phyloP scores from a whole-genome alignment of 805 yeast species.

The Pichia ethanolica region DNA sequence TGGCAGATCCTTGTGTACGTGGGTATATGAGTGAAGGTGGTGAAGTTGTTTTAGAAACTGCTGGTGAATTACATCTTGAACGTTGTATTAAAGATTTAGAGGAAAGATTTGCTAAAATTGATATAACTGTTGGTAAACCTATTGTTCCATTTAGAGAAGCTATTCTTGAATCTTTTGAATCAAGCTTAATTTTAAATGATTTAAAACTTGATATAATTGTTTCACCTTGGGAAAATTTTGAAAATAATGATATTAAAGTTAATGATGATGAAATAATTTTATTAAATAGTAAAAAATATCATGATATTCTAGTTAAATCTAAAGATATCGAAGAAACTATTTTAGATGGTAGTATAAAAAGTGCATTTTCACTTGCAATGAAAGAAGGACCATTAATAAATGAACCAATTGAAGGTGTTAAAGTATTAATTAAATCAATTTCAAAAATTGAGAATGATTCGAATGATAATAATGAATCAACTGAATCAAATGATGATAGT shows the following conservation, averaged over 20 bases:
- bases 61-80: slow-evolving; percentile 94
- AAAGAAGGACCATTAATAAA: slow-evolving; percentile 82
- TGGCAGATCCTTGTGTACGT: slow-evolving; percentile 93
- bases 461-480: slow-evolving; percentile 13
- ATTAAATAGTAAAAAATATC: slow-evolving; percentile 32
- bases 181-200: background rate
- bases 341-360: slow-evolving; percentile 19
- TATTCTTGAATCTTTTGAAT: slow-evolving; percentile 32
- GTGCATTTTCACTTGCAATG: slow-evolving; percentile 80
- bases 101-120: slow-evolving; percentile 89
- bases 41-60: slow-evolving; percentile 87
- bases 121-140: slow-evolving; percentile 80
- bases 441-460: too few relatives aligned
- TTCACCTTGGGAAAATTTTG: slow-evolving; percentile 5
- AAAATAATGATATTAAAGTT: slow-evolving; percentile 11
- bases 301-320: slow-evolving; percentile 68
- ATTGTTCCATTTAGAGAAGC: slow-evolving; percentile 94
- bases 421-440: slow-evolving; percentile 39
- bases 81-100: slow-evolving; percentile 86
- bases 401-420: slow-evolving; percentile 82
- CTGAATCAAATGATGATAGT: slow-evolving; percentile 15
- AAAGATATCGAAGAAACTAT: background rate
- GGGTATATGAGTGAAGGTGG: slow-evolving; percentile 83
- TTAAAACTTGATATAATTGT: slow-evolving; percentile 27
- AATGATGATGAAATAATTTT: slow-evolving; percentile 23